These are phyloP conservation scores for Cryptosporidium felis DNA, from an alignment of 169 alveolate species.

Conservation along the genomic window DNA sequence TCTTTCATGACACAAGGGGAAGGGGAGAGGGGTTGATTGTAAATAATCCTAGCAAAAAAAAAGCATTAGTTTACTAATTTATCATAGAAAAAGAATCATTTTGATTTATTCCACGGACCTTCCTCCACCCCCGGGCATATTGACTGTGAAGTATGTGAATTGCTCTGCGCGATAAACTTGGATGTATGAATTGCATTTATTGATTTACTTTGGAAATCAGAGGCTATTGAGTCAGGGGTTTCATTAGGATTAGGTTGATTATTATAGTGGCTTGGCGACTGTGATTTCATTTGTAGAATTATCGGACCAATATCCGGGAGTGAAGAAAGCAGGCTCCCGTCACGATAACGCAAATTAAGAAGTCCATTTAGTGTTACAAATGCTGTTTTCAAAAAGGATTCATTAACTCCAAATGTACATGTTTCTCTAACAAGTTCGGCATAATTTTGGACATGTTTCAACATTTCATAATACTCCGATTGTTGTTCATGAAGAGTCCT, in stretches of 20 bases:
- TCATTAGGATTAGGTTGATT: neutral
- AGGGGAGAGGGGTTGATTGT: neutral
- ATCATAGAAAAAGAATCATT: slow-evolving; percentile 5
- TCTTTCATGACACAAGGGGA: neutral
- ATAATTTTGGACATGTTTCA: slow-evolving; percentile 87
- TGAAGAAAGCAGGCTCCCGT: slow-evolving; percentile 40
- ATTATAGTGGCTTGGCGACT: neutral
- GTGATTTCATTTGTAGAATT: slow-evolving; percentile 45
- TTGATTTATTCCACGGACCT: slow-evolving; percentile 65
- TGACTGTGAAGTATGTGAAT: slow-evolving; percentile 7
- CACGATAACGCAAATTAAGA: slow-evolving; percentile 59
- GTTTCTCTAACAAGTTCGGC: slow-evolving; percentile 83
- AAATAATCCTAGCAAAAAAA: neutral
- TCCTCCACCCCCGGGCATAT: slow-evolving; percentile 71
- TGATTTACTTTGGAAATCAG: neutral
- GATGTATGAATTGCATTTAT: neutral
- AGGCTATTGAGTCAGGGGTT: neutral
- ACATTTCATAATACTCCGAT: slow-evolving; percentile 88
- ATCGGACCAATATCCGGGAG: slow-evolving; percentile 67
- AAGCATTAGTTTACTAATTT: slow-evolving; percentile 46
- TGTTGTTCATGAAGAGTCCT: slow-evolving; percentile 87
- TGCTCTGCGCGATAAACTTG: slow-evolving; percentile 28
- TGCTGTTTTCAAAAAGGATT: slow-evolving; percentile 84
- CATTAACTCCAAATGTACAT: slow-evolving; percentile 89
- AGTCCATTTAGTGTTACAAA: slow-evolving; percentile 83